Percentiles rank a stretch among this genome's conserved stretches.
These are phyloP conservation scores for Punica granatum DNA, from an alignment of 345 rosid genomes.

Conservation along the genomic window DNA sequence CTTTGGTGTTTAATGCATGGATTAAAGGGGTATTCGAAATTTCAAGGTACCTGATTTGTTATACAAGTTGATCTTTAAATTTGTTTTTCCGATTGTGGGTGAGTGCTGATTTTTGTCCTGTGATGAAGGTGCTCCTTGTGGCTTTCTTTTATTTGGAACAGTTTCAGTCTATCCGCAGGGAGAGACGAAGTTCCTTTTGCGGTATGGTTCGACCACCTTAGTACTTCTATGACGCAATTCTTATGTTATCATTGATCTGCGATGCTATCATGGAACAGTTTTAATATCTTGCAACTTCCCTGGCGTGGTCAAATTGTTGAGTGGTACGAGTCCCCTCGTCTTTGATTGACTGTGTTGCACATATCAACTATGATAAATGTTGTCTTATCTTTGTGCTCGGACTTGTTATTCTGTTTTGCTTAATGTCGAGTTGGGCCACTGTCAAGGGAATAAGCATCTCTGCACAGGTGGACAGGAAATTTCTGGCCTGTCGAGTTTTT, in stretches of 20 bases:
- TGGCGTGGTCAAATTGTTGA: background rate
- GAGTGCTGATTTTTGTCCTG: background rate
- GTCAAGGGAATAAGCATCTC: too few species aligned
- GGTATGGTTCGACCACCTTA: background rate
- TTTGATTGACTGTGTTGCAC: background rate
- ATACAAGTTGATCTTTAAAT: background rate
- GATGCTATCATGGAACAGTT: background rate
- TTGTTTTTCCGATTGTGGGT: background rate
- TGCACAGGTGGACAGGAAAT: too few species aligned
- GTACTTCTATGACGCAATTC: background rate
- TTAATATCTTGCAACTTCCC: background rate
- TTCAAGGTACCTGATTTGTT: background rate
- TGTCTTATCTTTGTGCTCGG: background rate
- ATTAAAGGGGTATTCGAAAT: background rate
- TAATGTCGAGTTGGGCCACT: too few species aligned
- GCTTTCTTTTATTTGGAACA: background rate
- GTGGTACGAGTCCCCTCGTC: background rate
- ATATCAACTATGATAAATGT: background rate
- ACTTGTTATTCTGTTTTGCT: background rate
- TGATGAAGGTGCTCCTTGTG: constrained; percentile 7
- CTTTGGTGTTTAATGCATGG: constrained; percentile 4
- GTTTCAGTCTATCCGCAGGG: background rate
- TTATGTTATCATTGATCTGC: background rate
- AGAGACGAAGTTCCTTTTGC: background rate
- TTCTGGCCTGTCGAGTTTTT: too few species aligned